Percentiles rank a stretch among this genome's conserved stretches.
These are phyloP conservation scores for Spongiforma sp. DNA, from an alignment of 1,284 basidiomycete species.

Conservation along the genomic window DNA sequence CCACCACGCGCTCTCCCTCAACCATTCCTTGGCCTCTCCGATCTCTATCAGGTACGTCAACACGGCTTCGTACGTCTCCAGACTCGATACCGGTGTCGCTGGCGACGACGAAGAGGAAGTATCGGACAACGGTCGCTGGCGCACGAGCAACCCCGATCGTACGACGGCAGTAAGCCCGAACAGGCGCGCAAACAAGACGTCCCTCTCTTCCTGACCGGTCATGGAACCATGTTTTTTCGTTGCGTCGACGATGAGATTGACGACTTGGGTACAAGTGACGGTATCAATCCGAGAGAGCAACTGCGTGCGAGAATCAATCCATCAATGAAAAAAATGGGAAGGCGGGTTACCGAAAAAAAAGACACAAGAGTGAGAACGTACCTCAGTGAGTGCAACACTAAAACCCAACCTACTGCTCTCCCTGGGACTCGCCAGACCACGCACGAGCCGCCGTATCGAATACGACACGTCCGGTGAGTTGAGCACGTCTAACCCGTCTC, in stretches of 20 bases:
- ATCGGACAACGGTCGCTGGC: slow-evolving; percentile 55
- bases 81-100: slow-evolving; percentile 53
- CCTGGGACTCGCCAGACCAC: slow-evolving; percentile 89
- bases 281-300: slow-evolving; percentile 82
- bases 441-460: slow-evolving; percentile 81
- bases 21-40: slow-evolving; percentile 88
- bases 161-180: slow-evolving; percentile 89
- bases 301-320: slow-evolving; percentile 46
- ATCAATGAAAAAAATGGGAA: not conserved
- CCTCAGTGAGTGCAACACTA: slow-evolving; percentile 95
- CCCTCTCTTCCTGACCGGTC: slow-evolving; percentile 92
- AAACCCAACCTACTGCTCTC: slow-evolving; percentile 96
- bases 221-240: slow-evolving; percentile 75
- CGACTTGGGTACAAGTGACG: slow-evolving; percentile 77
- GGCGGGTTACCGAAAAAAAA: not conserved
- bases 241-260: slow-evolving; percentile 73
- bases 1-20: slow-evolving; percentile 94
- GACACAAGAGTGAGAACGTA: slow-evolving; percentile 43
- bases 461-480: slow-evolving; percentile 93
- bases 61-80: slow-evolving; percentile 67
- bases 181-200: slow-evolving; percentile 89
- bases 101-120: slow-evolving; percentile 47
- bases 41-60: slow-evolving; percentile 71
- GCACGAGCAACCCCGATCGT: slow-evolving; percentile 81
- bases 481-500: slow-evolving; percentile 60